A percentile compares a stretch with the other conserved stretches of the same genome.
Evolutionary conservation across 2,329 filamentous ascomycete species (phyloP).

Genomic region (Pseudogymnoascus sp.): DNA sequence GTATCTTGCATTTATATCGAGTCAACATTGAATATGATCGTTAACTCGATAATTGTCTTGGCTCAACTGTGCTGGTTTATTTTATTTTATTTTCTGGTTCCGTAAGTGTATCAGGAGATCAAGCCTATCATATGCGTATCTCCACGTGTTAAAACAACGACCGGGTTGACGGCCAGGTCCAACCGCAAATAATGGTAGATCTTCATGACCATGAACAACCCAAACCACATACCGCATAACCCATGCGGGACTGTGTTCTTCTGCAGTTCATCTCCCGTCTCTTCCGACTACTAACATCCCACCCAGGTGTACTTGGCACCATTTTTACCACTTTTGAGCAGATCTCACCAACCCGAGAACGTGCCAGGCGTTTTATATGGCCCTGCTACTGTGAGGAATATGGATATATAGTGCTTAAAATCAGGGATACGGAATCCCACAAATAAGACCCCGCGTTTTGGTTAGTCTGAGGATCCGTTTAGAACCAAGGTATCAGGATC

Average conservation of each 20-base stretch:
- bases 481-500: not conserved
- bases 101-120: not conserved
- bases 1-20: not conserved
- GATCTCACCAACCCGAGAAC: not conserved
- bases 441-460: conserved; percentile 1
- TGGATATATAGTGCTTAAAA: not conserved
- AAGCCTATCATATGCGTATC: not conserved
- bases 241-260: not conserved
- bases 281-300: not conserved
- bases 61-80: not conserved
- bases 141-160: not conserved
- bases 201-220: not conserved
- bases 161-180: not conserved
- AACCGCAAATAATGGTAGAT: not conserved
- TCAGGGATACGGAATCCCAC: conserved; percentile 3
- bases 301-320: not conserved
- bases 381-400: not conserved
- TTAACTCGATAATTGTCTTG: not conserved
- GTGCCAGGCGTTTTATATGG: not conserved
- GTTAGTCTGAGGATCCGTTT: not conserved
- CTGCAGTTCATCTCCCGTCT: not conserved
- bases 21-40: not conserved
- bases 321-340: not conserved
- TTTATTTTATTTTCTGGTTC: not conserved
- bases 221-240: not conserved